Base-by-base conservation (phyloP, 2,329 filamentous ascomycete genomes). In the Aspergillus floridensis region DNA sequence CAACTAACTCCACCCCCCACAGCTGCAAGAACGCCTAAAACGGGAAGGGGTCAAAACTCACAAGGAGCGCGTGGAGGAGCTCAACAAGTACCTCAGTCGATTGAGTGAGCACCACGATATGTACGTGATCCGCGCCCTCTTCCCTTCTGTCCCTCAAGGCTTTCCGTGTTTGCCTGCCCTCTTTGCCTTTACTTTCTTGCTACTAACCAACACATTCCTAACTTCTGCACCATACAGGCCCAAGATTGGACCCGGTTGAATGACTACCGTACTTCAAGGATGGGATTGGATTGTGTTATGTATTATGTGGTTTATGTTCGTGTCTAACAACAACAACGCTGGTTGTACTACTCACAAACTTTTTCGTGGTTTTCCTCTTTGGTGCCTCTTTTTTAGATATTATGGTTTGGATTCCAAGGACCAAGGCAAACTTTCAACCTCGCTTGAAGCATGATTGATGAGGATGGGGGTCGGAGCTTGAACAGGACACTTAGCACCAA, bases 71-170 rank as follows among this genome's bases (percentile, higher is more conserved):
- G 93, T 99, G 48, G 93, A 98, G 75, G 92, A 97, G 74, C 80
- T 98, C 68, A 99, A 99, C 74, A 91, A 90, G 64, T 97, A 98
- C 74, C 80, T 99, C 38, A 95, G 91, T 65, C 90, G 88, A 65
- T 78, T 99, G 70, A 96, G 91, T 77, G 95, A 99, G 78, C 95
- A 99, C 79, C 93, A 99, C 76, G 95, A 99, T 74, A 99, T 99
- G 93, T 83, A 77, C 67, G 80, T 53, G 6, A 6, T 29, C 22
- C 22, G 3, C 22, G 22, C 22, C 22, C 22, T 22, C 22, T 22
- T 26, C 7, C 26, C 1, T 26, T 26, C 1, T 22, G 22, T 26
- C 6, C 26, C 26, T 26, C 26, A 7, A 26, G 26, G 26, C 26
- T 26, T 26, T 8, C 26, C 26, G 8, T 26, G 26, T 31, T 53